phyloP scores from a whole-genome alignment of 2,329 filamentous ascomycete genomes.

The Chaetomiaceae sp. region DNA sequence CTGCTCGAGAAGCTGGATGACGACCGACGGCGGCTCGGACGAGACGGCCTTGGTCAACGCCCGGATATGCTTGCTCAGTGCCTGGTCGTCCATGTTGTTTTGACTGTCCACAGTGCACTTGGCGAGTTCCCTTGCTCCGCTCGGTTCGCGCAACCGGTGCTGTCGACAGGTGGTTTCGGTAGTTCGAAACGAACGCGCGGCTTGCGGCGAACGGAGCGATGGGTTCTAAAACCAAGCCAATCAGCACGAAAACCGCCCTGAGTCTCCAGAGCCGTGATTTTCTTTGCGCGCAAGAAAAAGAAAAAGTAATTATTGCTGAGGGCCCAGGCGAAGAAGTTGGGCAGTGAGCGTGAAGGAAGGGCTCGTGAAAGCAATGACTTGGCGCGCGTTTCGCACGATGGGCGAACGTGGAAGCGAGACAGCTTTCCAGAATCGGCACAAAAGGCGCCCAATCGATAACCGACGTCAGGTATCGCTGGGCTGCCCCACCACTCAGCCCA shows the following conservation, averaged over 20 bases:
- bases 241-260: too few species aligned
- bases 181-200: too few species aligned
- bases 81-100: conserved; percentile 66
- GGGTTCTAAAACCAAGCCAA: too few species aligned
- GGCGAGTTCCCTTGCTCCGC: not conserved
- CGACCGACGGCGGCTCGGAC: conserved; percentile 65
- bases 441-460: not conserved
- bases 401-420: not conserved
- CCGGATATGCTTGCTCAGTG: conserved; percentile 71
- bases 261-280: too few species aligned
- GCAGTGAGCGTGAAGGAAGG: too few species aligned
- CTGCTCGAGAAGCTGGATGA: conserved; percentile 68
- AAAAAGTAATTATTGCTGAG: too few species aligned
- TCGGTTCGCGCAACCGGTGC: not conserved
- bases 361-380: too few species aligned
- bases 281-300: too few species aligned
- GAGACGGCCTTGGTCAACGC: conserved; percentile 73
- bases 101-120: not conserved
- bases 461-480: too few species aligned
- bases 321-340: too few species aligned
- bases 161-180: too few species aligned
- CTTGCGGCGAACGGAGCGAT: too few species aligned
- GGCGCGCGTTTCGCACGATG: not conserved
- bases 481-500: not conserved
- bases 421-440: not conserved